Base-by-base conservation (phyloP, 805 yeast species). In the Candida chauliodis region DNA sequence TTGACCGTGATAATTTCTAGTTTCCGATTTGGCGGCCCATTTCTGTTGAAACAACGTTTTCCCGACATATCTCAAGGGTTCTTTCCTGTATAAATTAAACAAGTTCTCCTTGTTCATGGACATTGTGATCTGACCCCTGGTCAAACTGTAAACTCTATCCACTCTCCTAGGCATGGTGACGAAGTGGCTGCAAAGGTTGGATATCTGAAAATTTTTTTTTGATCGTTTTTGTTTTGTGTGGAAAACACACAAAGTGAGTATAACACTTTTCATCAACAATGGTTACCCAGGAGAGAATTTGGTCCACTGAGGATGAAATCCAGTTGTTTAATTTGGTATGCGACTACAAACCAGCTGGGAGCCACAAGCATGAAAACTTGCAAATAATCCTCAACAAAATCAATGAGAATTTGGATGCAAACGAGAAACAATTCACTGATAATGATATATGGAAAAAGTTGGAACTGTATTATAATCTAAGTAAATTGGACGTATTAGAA, bases 1-100 rank as follows among this genome's bases (percentile, higher is more conserved):
- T 55, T 93, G 98, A 51, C 99, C 99, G 59, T 91, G 99, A 60
- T 91, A 91, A 1, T 91, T 83, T 64, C 99, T 78, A 6, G 97
- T 82, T 56, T 90, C 96, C 56, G 79, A 83, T 61, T 93, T 91
- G 36, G 96, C 82, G 5, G 73, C 65, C 91, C 95, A 93, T 63
- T 89, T 88, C 61, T 91, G 95, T 63, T 87, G 95, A 64, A 73
- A 93, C 42, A 87, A 69, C n/a, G 95, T 78, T 61, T 76, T 76
- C 7, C 79, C 72, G 45, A 71, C 67, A 55, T 75, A 76, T 38
- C 59, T 66, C 24, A 74, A 63, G 43, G 71, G 71, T 33, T 78
- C 71, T 60, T 83, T 85, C 70, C 89, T 84, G 71, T 83, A 79
- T 52, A 89, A 57, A 55, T 93, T 93, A 77, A 87, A 93, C 58